phyloP scores from a whole-genome alignment of 495 filamentous ascomycete species.

The Neurospora tetraspora region DNA sequence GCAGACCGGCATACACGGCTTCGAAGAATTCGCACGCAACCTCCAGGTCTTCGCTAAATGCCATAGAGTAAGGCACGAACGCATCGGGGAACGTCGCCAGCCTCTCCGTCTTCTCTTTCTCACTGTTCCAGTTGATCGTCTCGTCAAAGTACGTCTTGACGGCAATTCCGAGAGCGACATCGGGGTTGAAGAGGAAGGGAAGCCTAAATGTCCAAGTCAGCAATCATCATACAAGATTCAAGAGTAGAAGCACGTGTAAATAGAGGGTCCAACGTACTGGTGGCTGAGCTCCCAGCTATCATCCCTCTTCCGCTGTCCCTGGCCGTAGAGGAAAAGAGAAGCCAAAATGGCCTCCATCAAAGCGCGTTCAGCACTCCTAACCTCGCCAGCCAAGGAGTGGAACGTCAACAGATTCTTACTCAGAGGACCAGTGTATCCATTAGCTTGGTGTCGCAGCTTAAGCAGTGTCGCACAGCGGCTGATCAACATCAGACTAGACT shows the following conservation, averaged over 20 bases:
- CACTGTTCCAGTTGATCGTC: slow-evolving; percentile 47
- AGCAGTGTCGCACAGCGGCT: slow-evolving; percentile 76
- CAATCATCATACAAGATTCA: not conserved
- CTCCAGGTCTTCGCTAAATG: slow-evolving; percentile 67
- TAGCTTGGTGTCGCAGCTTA: slow-evolving; percentile 68
- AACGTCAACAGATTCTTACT: slow-evolving; percentile 84
- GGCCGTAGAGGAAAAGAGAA: slow-evolving; percentile 70
- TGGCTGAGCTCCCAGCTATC: slow-evolving; percentile 64
- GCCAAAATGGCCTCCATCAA: slow-evolving; percentile 69
- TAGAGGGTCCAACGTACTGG: slow-evolving; percentile 42
- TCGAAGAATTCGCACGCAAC: slow-evolving; percentile 76
- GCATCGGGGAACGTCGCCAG: slow-evolving; percentile 48
- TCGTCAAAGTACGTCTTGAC: slow-evolving; percentile 92
- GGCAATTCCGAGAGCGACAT: slow-evolving; percentile 79
- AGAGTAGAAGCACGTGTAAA: not conserved
- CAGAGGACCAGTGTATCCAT: slow-evolving; percentile 90
- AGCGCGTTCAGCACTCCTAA: slow-evolving; percentile 69
- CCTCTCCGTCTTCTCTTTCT: slow-evolving; percentile 50
- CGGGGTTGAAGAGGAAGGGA: slow-evolving; percentile 75
- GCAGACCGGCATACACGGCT: slow-evolving; percentile 62
- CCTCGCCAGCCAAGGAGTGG: slow-evolving; percentile 69
- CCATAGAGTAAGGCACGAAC: slow-evolving; percentile 63
- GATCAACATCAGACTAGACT: slow-evolving; percentile 63
- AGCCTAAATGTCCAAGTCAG: slow-evolving; percentile 48
- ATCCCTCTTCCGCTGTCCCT: slow-evolving; percentile 57